These are phyloP conservation scores for Tuber magnatum DNA, from an alignment of 495 filamentous ascomycete genomes.

Conservation along the genomic window DNA sequence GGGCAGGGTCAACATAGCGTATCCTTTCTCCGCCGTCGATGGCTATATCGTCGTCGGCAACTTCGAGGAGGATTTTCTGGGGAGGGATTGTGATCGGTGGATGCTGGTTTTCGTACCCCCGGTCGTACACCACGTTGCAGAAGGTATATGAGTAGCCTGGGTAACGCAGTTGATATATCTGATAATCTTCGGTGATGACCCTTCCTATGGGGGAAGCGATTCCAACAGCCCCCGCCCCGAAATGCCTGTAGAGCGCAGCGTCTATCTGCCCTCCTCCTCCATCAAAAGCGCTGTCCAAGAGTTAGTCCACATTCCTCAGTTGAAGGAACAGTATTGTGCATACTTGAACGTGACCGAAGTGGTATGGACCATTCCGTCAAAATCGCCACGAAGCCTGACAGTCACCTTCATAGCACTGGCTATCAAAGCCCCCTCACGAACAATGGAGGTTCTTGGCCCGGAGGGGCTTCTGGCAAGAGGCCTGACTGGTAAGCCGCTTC, in stretches of 20 bases:
- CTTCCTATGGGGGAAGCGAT: constrained; percentile 28
- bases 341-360: constrained; percentile 32
- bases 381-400: constrained; percentile 27
- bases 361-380: constrained; percentile 23
- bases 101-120: constrained; percentile 22
- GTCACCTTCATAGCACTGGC: constrained; percentile 9
- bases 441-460: not conserved
- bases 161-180: constrained; percentile 29
- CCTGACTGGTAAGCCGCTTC: not conserved
- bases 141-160: constrained; percentile 23
- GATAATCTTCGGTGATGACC: constrained; percentile 30
- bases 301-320: constrained; percentile 2
- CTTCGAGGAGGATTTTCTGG: constrained; percentile 26
- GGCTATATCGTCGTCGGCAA: constrained; percentile 17
- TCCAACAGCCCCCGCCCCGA: constrained; percentile 29
- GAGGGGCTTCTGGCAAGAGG: not conserved
- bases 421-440: not conserved
- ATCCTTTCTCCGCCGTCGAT: constrained; percentile 11
- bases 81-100: constrained; percentile 18
- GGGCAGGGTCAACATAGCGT: constrained; percentile 26
- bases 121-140: constrained; percentile 30
- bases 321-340: not conserved
- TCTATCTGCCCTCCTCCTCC: constrained; percentile 30
- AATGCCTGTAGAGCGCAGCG: constrained; percentile 24
- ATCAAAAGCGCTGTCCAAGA: constrained; percentile 21